Evolutionary conservation across 805 yeast genomes (phyloP).

Genomic region (Saturnispora galanensis): DNA sequence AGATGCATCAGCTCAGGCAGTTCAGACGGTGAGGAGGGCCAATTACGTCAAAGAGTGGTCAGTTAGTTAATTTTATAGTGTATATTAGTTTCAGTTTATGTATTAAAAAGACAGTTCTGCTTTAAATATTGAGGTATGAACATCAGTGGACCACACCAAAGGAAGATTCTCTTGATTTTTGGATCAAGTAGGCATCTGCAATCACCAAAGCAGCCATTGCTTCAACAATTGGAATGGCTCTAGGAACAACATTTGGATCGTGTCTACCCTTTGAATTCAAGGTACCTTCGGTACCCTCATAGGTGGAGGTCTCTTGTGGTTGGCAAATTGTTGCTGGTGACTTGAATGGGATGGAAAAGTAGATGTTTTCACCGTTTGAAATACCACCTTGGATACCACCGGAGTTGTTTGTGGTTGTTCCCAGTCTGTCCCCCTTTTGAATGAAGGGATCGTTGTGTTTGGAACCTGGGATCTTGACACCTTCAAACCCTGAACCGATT

Average conservation of each 20-base stretch:
- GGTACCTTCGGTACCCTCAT: constrained; percentile 80
- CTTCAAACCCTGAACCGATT: constrained; percentile 92
- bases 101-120: background rate
- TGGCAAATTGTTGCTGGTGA: constrained; percentile 96
- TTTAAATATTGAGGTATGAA: background rate
- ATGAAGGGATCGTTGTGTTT: constrained; percentile 85
- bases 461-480: constrained; percentile 85
- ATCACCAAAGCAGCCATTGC: constrained; percentile 95
- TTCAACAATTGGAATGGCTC: constrained; percentile 97
- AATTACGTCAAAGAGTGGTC: background rate
- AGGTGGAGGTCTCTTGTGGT: constrained; percentile 81
- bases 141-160: constrained; percentile 23
- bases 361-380: constrained; percentile 90
- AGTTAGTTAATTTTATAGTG: background rate
- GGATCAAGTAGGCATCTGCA: constrained; percentile 78
- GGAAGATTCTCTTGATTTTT: constrained; percentile 69
- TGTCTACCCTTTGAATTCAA: constrained; percentile 97
- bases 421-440: constrained; percentile 51
- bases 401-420: constrained; percentile 83
- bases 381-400: constrained; percentile 99
- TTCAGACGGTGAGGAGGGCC: constrained; percentile 7
- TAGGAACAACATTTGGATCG: constrained; percentile 96
- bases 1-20: constrained; percentile 12
- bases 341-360: constrained; percentile 92
- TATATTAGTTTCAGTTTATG: background rate